Percentiles rank a stretch among this genome's conserved stretches.
Conservation (phyloP, 179 eudicot genomes). For the Silene coronaria region DNA sequence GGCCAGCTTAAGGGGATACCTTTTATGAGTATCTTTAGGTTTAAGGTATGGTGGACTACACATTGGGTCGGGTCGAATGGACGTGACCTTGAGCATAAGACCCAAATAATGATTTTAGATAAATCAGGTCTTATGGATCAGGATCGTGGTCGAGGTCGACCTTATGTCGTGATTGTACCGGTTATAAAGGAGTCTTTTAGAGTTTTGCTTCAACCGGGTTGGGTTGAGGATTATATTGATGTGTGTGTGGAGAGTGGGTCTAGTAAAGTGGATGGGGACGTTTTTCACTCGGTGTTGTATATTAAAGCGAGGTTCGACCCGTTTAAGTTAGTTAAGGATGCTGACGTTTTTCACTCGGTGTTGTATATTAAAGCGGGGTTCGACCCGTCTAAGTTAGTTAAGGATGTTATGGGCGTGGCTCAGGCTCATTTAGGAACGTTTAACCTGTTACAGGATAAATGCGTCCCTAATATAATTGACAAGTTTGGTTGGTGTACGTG, state of each 20-base stretch:
- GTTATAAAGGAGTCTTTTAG: conserved; percentile 61
- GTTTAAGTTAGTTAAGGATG: no score
- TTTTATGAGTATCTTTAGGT: conserved; percentile 76
- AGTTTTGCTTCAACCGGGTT: conserved; percentile 56
- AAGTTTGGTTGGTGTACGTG: conserved; percentile 93
- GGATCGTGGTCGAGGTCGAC: no score
- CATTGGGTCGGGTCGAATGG: conserved; percentile 68
- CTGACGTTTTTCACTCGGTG: conserved; percentile 30
- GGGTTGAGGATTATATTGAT: conserved; percentile 26
- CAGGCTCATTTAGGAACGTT: conserved; percentile 55
- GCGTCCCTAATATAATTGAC: conserved; percentile 59
- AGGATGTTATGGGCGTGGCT: conserved; percentile 43
- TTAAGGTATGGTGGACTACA: conserved; percentile 92
- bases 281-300: conserved; percentile 39
- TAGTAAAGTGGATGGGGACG: conserved; percentile 23
- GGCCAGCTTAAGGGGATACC: conserved; percentile 51
- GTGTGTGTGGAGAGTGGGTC: conserved; percentile 55
- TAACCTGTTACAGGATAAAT: conserved; percentile 51
- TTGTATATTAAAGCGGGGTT: conserved; percentile 49
- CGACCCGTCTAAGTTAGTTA: conserved; percentile 48
- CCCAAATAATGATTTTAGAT: conserved; percentile 63
- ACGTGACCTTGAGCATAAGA: conserved; percentile 56
- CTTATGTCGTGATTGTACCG: conserved; percentile 58
- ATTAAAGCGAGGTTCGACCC: conserved; percentile 54
- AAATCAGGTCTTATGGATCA: conserved; percentile 14